Evolutionary conservation across 768 basidiomycete genomes (phyloP).

Genomic region (Cystobasidium ongulense): DNA sequence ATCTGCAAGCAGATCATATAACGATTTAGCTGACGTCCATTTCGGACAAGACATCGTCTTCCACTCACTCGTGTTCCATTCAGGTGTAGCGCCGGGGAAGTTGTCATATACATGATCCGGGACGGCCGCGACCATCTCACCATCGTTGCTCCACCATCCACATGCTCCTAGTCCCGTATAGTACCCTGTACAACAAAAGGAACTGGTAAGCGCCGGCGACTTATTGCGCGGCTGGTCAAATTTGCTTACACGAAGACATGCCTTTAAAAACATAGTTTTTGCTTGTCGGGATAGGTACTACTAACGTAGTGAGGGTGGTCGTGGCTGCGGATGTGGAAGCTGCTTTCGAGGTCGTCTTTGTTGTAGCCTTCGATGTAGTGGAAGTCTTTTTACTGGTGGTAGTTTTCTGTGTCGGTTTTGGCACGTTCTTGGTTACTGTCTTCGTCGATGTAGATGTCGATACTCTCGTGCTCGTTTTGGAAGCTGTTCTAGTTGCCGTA

Average conservation of each 20-base stretch:
- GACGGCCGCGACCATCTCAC: neutral
- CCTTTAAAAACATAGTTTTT: conserved; percentile 1
- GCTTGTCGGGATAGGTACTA: conserved; percentile 3
- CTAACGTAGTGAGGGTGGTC: neutral
- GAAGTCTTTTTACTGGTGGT: neutral
- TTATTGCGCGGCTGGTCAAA: neutral
- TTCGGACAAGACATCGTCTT: neutral
- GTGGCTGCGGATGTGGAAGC: neutral
- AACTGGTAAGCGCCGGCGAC: neutral
- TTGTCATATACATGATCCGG: conserved; percentile 9
- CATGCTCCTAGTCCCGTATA: conserved; percentile 14
- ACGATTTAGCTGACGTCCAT: neutral
- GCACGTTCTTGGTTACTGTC: conserved; percentile 23
- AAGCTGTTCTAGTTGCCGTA: neutral
- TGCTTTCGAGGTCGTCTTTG: neutral
- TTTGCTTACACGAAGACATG: neutral
- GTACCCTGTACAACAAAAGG: neutral
- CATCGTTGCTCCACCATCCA: conserved; percentile 13
- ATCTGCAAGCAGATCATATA: neutral
- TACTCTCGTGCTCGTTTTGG: neutral
- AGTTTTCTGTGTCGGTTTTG: neutral
- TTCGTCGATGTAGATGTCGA: conserved; percentile 7
- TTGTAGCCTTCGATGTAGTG: neutral
- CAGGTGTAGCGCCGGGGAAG: neutral
- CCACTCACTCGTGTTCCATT: neutral